Evolutionary conservation across 805 yeast genomes (phyloP), one percentile per base, ranked within the genome.

Genomic region (Starmerella roubikii): DNA sequence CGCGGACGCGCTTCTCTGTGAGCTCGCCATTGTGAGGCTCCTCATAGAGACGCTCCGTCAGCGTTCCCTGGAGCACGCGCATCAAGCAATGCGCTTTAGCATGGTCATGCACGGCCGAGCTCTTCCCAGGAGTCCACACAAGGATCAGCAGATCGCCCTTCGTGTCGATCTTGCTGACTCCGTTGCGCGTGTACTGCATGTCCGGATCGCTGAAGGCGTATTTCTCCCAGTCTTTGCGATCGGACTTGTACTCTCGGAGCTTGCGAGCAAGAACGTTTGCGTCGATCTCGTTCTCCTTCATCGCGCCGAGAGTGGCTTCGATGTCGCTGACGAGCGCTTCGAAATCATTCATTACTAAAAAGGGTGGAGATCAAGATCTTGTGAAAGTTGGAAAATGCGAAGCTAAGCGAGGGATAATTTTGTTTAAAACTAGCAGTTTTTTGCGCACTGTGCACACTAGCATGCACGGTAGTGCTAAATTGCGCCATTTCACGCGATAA

Each of bases 51-150:
- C 69, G 65, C 56, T 78, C 88, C 11, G 59, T 58, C 35, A 78
- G 61, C 23, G 59, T 55, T 7, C 86, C 86, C 48, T 68, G 62
- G 44, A 78, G 61, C 32, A 78, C 63, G 56, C 78, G 78, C 74
- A 78, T 77, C 44, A 77, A 67, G 57, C 88, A 78, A 58, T 78
- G 84, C 11, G 85, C 83, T 39, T 70, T 66, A 17, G 84, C 81
- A 50, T 78, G 88, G 56, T 77, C 83, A 54, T 78, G 88, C 44
- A 78, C 72, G 35, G 71, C 67, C 18, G 80, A 72, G 20, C 74
- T 66, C 50, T 67, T 65, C 7, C 74, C 73, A 1, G 85, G 84
- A 37, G 68, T 66, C 88, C 88, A 78, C 17, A 77, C 83, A 36
- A 78, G 57, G 13, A 78, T 58, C 37, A 78, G 63, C 40, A 78